Percentiles rank a stretch among this genome's conserved stretches.
These are phyloP conservation scores for Schizosaccharomyces cryophilus DNA, from an alignment of 805 yeast species.

Conservation along the genomic window DNA sequence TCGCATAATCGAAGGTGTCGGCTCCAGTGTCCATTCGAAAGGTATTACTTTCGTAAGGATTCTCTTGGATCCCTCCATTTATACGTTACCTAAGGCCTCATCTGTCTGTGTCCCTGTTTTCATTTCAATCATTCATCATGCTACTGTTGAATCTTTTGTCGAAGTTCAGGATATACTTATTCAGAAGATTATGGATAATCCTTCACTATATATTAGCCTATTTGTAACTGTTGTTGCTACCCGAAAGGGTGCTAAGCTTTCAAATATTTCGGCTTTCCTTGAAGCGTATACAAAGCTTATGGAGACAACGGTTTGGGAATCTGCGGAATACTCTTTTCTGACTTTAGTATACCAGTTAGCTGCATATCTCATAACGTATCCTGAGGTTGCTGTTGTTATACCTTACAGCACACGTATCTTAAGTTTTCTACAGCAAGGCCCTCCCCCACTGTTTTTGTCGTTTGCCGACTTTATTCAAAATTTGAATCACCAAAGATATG, in stretches of 20 bases:
- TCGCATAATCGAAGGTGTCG: slow-evolving; percentile 52
- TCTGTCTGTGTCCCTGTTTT: not conserved
- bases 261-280: not conserved
- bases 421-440: not conserved
- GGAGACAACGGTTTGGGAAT: not conserved
- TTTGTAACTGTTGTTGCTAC: not conserved
- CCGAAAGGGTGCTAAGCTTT: not conserved
- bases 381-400: not conserved
- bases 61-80: slow-evolving; percentile 4
- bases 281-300: not conserved
- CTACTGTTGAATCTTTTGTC: not conserved
- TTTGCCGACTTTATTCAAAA: not conserved
- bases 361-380: not conserved
- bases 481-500: not conserved
- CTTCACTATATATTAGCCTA: not conserved
- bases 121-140: not conserved
- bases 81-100: not conserved
- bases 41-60: slow-evolving; percentile 23
- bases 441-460: not conserved
- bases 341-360: not conserved
- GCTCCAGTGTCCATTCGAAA: slow-evolving; percentile 52
- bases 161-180: not conserved
- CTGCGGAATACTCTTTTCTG: not conserved
- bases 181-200: not conserved
- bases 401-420: not conserved